Percentiles rank a stretch among this genome's conserved stretches.
phyloP scores from a whole-genome alignment of 106 monocot genomes.

The Phalaenopsis equestris region DNA sequence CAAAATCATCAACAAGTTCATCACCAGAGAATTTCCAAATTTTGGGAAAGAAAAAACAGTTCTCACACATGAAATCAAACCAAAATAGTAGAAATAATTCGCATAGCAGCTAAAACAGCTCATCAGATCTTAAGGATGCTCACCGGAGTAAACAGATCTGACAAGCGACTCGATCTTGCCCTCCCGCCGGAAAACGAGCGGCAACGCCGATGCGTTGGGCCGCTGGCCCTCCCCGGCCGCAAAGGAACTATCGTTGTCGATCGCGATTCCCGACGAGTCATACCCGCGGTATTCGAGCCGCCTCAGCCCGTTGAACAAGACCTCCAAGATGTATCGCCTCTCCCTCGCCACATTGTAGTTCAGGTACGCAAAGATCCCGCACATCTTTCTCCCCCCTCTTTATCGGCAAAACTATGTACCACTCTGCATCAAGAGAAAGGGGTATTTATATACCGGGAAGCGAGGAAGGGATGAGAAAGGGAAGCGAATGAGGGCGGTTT shows the following conservation, averaged over 20 bases:
- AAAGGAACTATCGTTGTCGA: slow-evolving; percentile 47
- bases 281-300: slow-evolving; percentile 95
- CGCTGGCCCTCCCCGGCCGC: background rate
- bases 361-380: slow-evolving; percentile 93
- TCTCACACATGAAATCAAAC: background rate
- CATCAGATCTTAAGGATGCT: background rate
- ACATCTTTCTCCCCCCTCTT: slow-evolving; percentile 35
- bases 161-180: slow-evolving; percentile 98
- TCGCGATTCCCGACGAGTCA: slow-evolving; percentile 94
- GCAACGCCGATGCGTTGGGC: slow-evolving; percentile 41
- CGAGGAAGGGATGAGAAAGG: too few species aligned
- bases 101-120: background rate
- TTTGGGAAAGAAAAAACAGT: background rate
- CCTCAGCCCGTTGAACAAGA: slow-evolving; percentile 85
- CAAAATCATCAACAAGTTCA: background rate
- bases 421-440: too few species aligned
- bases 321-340: slow-evolving; percentile 88
- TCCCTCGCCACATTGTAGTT: slow-evolving; percentile 86
- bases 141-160: slow-evolving; percentile 79
- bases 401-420: too few species aligned
- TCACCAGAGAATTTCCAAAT: background rate
- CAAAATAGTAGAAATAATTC: background rate
- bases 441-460: too few species aligned
- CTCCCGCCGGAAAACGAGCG: slow-evolving; percentile 81
- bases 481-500: too few species aligned